Evolutionary conservation across 2,329 filamentous ascomycete genomes (phyloP).

Genomic region (Verticillium albo-atrum): DNA sequence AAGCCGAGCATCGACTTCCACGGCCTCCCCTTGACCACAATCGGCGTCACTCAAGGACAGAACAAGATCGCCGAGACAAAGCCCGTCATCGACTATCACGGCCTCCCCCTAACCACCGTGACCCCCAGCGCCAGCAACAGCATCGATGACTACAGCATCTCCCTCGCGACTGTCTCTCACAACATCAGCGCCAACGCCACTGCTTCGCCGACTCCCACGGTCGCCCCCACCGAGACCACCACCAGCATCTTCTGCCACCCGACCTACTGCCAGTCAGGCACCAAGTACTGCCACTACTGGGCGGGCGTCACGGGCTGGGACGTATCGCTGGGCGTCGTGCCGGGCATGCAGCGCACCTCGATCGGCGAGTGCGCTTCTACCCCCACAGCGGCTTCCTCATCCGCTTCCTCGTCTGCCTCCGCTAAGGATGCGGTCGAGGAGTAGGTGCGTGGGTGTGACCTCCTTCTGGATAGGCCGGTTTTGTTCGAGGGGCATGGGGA

Average conservation of each 20-base stretch:
- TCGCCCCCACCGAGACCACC: neutral
- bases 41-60: too few species aligned
- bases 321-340: conserved; percentile 23
- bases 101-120: neutral
- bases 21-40: neutral
- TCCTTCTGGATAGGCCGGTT: neutral
- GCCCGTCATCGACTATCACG: neutral
- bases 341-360: conserved; percentile 28
- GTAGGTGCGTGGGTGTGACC: neutral
- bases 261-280: conserved; percentile 27
- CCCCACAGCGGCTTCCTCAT: neutral
- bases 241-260: neutral
- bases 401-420: neutral
- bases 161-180: neutral
- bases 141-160: neutral
- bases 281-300: conserved; percentile 34
- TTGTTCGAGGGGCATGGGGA: neutral
- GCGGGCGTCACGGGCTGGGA: conserved; percentile 30
- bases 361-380: conserved; percentile 22
- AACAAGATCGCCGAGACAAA: too few species aligned
- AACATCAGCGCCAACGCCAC: neutral
- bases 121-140: conserved; percentile 5
- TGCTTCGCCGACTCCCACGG: neutral
- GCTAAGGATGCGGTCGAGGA: neutral
- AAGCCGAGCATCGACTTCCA: neutral